phyloP scores from a whole-genome alignment of 495 filamentous ascomycete genomes.

The Xylaria grammica region DNA sequence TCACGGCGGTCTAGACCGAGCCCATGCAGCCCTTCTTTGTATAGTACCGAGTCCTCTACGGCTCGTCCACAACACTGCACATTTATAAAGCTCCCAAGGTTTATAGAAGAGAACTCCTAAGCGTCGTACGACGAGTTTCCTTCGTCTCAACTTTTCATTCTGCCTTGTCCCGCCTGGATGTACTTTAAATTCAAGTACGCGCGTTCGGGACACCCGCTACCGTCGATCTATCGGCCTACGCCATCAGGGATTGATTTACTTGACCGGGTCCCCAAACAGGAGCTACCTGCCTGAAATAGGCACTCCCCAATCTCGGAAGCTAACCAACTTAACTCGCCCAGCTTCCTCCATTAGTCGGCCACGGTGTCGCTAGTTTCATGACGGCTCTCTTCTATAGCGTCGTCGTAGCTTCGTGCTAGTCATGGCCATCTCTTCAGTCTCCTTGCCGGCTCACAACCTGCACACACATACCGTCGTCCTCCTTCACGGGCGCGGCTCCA shows the following conservation, averaged over 20 bases:
- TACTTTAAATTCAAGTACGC: neutral
- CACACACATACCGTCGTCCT: constrained; percentile 60
- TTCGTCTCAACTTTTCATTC: neutral
- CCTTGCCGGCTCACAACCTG: neutral
- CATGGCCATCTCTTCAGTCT: neutral
- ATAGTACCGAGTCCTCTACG: neutral
- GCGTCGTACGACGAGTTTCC: neutral
- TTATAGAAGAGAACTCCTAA: neutral
- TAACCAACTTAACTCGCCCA: neutral
- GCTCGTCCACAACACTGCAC: neutral
- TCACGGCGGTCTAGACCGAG: neutral
- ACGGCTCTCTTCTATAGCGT: neutral
- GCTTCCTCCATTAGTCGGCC: neutral
- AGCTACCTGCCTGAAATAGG: too few relatives aligned
- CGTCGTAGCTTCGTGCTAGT: neutral
- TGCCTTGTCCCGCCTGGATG: neutral
- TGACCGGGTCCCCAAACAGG: neutral
- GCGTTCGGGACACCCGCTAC: neutral
- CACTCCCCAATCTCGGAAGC: neutral
- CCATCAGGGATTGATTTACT: neutral
- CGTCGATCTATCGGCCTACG: neutral
- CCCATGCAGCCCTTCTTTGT: neutral
- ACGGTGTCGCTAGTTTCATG: neutral
- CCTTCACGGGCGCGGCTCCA: constrained; percentile 57
- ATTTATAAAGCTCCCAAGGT: neutral